Percentiles rank a stretch among this genome's conserved stretches.
These are phyloP conservation scores for Dictyostelium firmibasis DNA, from an alignment of 78 protist genomes.

Conservation along the genomic window DNA sequence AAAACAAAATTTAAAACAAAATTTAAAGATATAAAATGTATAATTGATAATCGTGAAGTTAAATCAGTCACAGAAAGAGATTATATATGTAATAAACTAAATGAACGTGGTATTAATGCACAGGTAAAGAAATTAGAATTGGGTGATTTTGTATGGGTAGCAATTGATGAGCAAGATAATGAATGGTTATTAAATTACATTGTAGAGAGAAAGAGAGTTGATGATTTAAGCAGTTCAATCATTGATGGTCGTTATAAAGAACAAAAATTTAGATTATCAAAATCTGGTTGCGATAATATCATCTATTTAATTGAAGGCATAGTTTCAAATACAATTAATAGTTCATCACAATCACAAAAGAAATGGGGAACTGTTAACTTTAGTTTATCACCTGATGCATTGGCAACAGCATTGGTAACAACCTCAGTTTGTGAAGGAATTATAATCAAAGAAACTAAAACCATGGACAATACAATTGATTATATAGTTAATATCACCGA, in stretches of 20 bases:
- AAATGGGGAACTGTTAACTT: constrained; percentile 65
- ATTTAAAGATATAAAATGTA: constrained; percentile 32
- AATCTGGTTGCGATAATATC: constrained; percentile 42
- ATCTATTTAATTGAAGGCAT: constrained; percentile 61
- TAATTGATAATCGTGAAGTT: constrained; percentile 77
- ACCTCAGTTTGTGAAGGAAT: constrained; percentile 12
- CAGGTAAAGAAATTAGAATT: constrained; percentile 35
- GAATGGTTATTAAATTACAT: constrained; percentile 60
- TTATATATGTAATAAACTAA: constrained; percentile 18
- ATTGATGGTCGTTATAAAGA: constrained; percentile 81
- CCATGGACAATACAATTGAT: constrained; percentile 2
- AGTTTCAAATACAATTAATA: background rate
- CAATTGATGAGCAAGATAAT: background rate
- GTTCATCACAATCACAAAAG: background rate
- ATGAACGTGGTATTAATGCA: constrained; percentile 1
- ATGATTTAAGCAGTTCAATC: constrained; percentile 64
- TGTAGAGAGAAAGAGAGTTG: constrained; percentile 64
- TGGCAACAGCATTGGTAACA: constrained; percentile 15
- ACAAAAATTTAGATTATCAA: constrained; percentile 60
- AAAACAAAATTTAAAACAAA: background rate
- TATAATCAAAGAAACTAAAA: background rate
- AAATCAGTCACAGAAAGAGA: constrained; percentile 50
- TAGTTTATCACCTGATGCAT: constrained; percentile 35
- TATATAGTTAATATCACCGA: background rate
- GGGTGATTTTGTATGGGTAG: constrained; percentile 80